Percentiles rank a stretch among this genome's conserved stretches.
These are phyloP conservation scores for Ophiostoma tasmaniense DNA, from an alignment of 2,329 filamentous ascomycete species.

Conservation along the genomic window DNA sequence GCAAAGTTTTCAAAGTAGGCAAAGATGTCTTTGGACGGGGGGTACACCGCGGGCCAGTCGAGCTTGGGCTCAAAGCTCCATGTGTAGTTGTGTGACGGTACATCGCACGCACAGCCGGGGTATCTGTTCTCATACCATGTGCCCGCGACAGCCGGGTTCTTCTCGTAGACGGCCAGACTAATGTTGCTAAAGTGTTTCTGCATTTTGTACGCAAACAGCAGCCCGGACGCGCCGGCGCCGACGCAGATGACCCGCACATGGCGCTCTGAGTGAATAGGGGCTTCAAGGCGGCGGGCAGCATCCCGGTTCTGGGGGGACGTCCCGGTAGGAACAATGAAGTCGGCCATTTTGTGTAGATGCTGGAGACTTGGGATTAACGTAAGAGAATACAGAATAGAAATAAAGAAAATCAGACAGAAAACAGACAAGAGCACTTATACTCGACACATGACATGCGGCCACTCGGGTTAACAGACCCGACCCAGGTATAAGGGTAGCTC, in stretches of 20 bases:
- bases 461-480: not conserved
- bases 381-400: not conserved
- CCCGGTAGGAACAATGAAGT: constrained; percentile 8
- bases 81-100: constrained; percentile 44
- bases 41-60: constrained; percentile 28
- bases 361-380: not conserved
- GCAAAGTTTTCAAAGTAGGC: constrained; percentile 29
- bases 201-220: constrained; percentile 41
- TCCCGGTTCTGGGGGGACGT: not conserved
- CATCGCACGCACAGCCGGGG: constrained; percentile 40
- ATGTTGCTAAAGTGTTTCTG: constrained; percentile 34
- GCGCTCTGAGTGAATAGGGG: constrained; percentile 21
- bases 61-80: constrained; percentile 22
- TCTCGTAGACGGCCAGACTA: constrained; percentile 34
- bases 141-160: constrained; percentile 38
- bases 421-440: not conserved
- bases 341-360: constrained; percentile 15
- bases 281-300: constrained; percentile 17
- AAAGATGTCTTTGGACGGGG: constrained; percentile 22
- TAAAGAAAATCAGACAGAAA: not conserved
- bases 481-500: no score
- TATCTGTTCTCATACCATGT: constrained; percentile 46
- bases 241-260: constrained; percentile 32
- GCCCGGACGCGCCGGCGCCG: constrained; percentile 40
- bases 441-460: not conserved